Evolutionary conservation across 495 filamentous ascomycete genomes (phyloP).

Genomic region (Penicillium canariense): DNA sequence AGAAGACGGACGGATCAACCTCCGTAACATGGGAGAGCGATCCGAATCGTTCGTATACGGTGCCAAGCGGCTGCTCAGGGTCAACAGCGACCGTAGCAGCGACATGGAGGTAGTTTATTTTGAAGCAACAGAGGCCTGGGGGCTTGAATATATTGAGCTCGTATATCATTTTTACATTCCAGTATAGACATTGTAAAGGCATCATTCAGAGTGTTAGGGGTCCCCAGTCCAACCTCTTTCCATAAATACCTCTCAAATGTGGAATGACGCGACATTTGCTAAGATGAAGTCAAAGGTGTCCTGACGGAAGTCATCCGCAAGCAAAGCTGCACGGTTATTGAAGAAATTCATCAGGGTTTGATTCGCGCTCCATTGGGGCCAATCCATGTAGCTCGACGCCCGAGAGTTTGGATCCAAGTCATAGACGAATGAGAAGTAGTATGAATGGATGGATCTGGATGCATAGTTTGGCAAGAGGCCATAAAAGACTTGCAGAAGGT

Average conservation of each 20-base stretch:
- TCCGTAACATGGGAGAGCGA: slow-evolving; percentile 60
- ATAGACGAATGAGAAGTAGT: slow-evolving; percentile 66
- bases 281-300: slow-evolving; percentile 47
- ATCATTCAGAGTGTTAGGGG: neutral
- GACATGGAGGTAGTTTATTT: slow-evolving; percentile 21
- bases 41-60: slow-evolving; percentile 56
- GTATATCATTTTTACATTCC: neutral
- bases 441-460: slow-evolving; percentile 55
- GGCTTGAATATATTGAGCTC: neutral
- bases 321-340: slow-evolving; percentile 36
- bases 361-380: slow-evolving; percentile 60
- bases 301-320: slow-evolving; percentile 60
- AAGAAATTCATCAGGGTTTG: slow-evolving; percentile 59
- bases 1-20: slow-evolving; percentile 48
- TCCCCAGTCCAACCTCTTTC: neutral
- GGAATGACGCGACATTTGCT: slow-evolving; percentile 42
- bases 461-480: slow-evolving; percentile 60
- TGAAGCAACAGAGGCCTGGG: neutral
- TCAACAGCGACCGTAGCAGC: slow-evolving; percentile 24
- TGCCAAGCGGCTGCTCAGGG: slow-evolving; percentile 46
- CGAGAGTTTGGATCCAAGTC: slow-evolving; percentile 60
- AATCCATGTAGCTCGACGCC: slow-evolving; percentile 40
- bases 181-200: neutral
- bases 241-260: slow-evolving; percentile 37
- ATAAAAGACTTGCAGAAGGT: slow-evolving; percentile 65